phyloP scores from a whole-genome alignment of 1,139 yeast species.

The Pichia sp. region DNA sequence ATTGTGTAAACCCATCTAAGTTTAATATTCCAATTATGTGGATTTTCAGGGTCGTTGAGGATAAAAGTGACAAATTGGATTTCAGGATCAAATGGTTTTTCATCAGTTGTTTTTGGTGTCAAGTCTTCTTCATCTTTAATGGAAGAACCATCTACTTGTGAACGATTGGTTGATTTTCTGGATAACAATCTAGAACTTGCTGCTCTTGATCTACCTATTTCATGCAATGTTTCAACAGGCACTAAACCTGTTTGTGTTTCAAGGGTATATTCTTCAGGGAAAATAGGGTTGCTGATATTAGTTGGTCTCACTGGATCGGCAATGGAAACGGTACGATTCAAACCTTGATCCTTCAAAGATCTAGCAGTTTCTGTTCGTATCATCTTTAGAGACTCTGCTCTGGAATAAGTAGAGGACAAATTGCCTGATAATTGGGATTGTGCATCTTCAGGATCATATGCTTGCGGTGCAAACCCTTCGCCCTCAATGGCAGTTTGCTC shows the following conservation, averaged over 20 bases:
- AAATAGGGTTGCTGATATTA: constrained; percentile 50
- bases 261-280: constrained; percentile 85
- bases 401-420: constrained; percentile 23
- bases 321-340: constrained; percentile 41
- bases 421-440: constrained; percentile 32
- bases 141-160: background rate
- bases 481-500: background rate
- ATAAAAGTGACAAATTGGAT: constrained; percentile 76
- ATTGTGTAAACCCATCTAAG: constrained; percentile 64
- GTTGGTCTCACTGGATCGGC: constrained; percentile 59
- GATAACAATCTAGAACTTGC: constrained; percentile 18
- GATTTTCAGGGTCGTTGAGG: constrained; percentile 75
- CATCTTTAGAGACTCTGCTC: constrained; percentile 30
- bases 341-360: constrained; percentile 56
- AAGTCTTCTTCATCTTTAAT: constrained; percentile 18
- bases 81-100: constrained; percentile 43
- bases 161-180: constrained; percentile 19
- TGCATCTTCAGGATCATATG: constrained; percentile 35
- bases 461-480: constrained; percentile 17
- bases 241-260: constrained; percentile 87
- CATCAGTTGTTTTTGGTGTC: constrained; percentile 7
- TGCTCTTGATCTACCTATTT: constrained; percentile 50
- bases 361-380: constrained; percentile 61
- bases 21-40: constrained; percentile 66
- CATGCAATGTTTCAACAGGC: constrained; percentile 62